These are phyloP conservation scores for Ochromonas danica DNA, from an alignment of 108 stramenopile species.

Conservation along the genomic window DNA sequence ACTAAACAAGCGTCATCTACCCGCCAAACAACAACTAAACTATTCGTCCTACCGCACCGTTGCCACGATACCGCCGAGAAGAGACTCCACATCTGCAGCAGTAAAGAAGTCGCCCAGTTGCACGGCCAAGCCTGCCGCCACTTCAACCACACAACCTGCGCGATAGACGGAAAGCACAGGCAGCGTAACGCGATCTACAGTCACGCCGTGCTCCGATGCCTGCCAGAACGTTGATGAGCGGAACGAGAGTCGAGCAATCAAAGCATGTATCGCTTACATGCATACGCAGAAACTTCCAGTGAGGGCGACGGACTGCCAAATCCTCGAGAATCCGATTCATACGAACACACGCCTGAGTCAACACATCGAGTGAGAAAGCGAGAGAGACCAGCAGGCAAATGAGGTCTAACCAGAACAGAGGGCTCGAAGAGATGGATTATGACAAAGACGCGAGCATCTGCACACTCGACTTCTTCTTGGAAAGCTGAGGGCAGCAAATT, in stretches of 20 bases:
- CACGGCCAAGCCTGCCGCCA: neutral
- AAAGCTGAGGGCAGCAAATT: neutral
- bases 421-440: neutral
- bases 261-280: neutral
- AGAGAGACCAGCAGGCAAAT: neutral
- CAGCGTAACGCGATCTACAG: neutral
- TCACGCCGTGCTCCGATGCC: too few species aligned
- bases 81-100: neutral
- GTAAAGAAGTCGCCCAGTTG: neutral
- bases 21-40: too few species aligned
- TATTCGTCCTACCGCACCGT: too few species aligned
- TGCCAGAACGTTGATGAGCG: too few species aligned
- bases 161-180: neutral
- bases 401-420: neutral
- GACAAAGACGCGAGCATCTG: neutral
- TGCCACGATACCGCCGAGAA: too few species aligned
- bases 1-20: too few species aligned
- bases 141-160: neutral
- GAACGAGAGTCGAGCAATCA: too few species aligned
- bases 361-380: neutral
- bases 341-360: neutral
- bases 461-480: neutral
- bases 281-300: neutral
- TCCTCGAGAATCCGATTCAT: constrained; percentile 1
- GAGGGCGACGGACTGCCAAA: neutral